Percentiles rank a stretch among this genome's conserved stretches.
Evolutionary conservation across 352 stramenopile species (phyloP).

Genomic region (Globisporangium parvum): DNA sequence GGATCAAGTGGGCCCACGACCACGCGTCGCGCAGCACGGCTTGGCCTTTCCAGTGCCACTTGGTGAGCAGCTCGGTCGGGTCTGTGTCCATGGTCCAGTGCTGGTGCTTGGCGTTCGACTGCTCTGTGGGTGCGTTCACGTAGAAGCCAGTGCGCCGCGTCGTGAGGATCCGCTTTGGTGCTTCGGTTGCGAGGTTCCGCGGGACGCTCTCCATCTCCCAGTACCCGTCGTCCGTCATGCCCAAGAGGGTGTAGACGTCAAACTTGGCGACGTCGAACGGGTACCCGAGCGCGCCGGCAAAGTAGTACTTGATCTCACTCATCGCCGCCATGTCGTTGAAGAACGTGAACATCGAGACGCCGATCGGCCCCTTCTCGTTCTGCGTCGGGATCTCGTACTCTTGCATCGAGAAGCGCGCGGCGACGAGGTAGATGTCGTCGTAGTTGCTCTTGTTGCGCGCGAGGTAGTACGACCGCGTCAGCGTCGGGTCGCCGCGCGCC

Average conservation of each 20-base stretch:
- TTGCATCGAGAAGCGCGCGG: background rate
- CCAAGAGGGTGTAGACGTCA: background rate
- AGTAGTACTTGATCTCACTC: slow-evolving; percentile 3
- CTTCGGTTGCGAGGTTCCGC: background rate
- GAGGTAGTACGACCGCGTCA: background rate
- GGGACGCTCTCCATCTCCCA: slow-evolving; percentile 8
- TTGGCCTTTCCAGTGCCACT: slow-evolving; percentile 2
- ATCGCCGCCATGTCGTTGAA: slow-evolving; percentile 9
- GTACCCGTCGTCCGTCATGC: background rate
- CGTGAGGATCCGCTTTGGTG: slow-evolving; percentile 16
- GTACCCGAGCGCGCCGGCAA: slow-evolving; percentile 19
- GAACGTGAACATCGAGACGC: slow-evolving; percentile 2
- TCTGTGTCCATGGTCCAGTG: slow-evolving; percentile 18
- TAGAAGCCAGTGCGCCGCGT: slow-evolving; percentile 33
- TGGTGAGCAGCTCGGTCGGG: slow-evolving; percentile 10
- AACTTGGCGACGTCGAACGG: slow-evolving; percentile 11
- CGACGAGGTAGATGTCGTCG: background rate
- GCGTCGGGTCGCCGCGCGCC: background rate
- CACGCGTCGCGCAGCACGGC: slow-evolving; percentile 11
- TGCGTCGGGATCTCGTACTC: slow-evolving; percentile 2
- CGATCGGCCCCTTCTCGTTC: background rate
- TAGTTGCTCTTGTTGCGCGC: background rate
- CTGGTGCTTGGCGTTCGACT: slow-evolving; percentile 28
- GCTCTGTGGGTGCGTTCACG: slow-evolving; percentile 15
- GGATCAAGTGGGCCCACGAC: slow-evolving; percentile 23